Evolutionary conservation across 1,284 basidiomycete species (phyloP).

Genomic region (Tilletia walkeri): DNA sequence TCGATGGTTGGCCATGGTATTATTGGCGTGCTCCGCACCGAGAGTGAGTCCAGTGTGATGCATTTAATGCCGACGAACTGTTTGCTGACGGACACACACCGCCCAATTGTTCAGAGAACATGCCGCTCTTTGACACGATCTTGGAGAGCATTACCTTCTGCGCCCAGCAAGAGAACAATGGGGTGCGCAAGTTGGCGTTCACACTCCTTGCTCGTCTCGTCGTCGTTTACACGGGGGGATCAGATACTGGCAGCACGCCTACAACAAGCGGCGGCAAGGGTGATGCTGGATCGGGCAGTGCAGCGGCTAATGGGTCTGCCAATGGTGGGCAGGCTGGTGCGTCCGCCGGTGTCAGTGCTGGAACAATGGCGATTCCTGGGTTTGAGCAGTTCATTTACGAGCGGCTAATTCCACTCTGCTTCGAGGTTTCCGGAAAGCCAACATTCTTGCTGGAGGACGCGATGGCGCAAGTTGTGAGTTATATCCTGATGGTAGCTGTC

Average conservation of each 20-base stretch:
- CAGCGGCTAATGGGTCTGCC: conserved; percentile 48
- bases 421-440: conserved; percentile 74
- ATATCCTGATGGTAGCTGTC: conserved; percentile 32
- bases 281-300: conserved; percentile 54
- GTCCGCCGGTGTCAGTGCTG: not conserved
- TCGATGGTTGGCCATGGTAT: conserved; percentile 74
- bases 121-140: conserved; percentile 73
- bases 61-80: too few relatives aligned
- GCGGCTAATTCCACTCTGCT: conserved; percentile 75
- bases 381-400: conserved; percentile 94
- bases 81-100: not conserved
- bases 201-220: conserved; percentile 21
- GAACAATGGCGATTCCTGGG: conserved; percentile 66
- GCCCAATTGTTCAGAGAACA: conserved; percentile 63
- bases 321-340: conserved; percentile 38
- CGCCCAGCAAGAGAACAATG: conserved; percentile 26
- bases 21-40: conserved; percentile 79
- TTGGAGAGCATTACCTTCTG: conserved; percentile 65
- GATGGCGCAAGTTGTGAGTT: conserved; percentile 58
- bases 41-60: conserved; percentile 63
- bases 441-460: conserved; percentile 86
- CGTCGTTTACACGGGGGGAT: conserved; percentile 8
- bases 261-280: conserved; percentile 66
- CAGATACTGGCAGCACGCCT: conserved; percentile 75
- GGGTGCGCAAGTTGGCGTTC: conserved; percentile 6